Evolutionary conservation across 148 eudicot species (phyloP), one percentile per base, ranked within the genome.

Genomic region (Cornus florida): DNA sequence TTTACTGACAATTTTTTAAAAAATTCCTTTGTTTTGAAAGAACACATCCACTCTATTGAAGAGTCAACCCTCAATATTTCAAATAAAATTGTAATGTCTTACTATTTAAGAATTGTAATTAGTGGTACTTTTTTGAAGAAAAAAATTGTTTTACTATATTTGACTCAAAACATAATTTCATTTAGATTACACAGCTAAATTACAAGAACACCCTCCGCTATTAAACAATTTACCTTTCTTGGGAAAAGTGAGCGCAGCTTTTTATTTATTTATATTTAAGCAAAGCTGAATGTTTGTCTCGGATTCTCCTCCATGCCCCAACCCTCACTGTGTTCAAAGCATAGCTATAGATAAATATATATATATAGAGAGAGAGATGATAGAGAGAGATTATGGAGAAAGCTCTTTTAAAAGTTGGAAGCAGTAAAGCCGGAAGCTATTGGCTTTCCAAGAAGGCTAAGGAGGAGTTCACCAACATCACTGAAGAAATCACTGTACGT

Each of bases 391-490:
- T 19, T 39, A 94, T 94, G 94, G 97, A 94, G 88, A 94, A 87
- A 79, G 91, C 91, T 2, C 60, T 94, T 83, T 80, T 88, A 22
- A 92, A 92, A 80, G 90, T 92, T 57, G 97, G 96, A 28, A 94
- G 94, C 91, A 86, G 92, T 1, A 94, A 94, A 81, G 86, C 88
- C 7, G 96, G 97, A 65, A 83, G 92, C 76, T 88, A 79, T 53
- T 92, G 97, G 97, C 83, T 92, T 67, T 86, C 98, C 6, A 90
- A 94, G 88, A 94, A 92, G 75, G 98, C 97, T 73, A 92, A 94
- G 71, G 91, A 94, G 78, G 98, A 94, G 82, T 83, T 91, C 77
- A 64, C 84, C 76, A 92, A 92, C 84, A 89, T 94, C 77, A 71
- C 92, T 32, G 82, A 94, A 39, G 98, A 94, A 65, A 80, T 92